These are phyloP conservation scores for Cystobasidium slooffiae DNA, from an alignment of 1,284 basidiomycete species.

Conservation along the genomic window DNA sequence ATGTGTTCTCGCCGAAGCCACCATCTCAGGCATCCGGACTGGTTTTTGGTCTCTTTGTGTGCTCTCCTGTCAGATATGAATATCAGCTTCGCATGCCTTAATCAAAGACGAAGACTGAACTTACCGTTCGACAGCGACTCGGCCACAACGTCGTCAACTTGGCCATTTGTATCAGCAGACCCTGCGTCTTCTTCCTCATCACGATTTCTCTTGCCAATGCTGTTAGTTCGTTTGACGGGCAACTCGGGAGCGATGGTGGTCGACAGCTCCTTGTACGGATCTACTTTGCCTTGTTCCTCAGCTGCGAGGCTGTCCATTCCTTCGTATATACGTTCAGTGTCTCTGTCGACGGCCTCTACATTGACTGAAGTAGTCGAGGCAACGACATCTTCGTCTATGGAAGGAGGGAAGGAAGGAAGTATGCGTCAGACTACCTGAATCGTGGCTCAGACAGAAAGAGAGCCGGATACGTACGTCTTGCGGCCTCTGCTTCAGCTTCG, in stretches of 20 bases:
- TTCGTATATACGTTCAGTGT: constrained; percentile 14
- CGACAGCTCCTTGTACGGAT: not conserved
- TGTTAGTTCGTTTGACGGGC: not conserved
- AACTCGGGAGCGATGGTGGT: not conserved
- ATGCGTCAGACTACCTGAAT: not conserved
- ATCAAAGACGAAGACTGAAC: no score
- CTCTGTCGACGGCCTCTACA: constrained; percentile 17
- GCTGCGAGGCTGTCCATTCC: constrained; percentile 10
- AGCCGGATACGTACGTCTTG: constrained; percentile 7
- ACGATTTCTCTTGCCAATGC: not conserved
- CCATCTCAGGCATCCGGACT: not conserved
- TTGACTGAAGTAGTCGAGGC: constrained; percentile 14
- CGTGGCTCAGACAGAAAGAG: not conserved
- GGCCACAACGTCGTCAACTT: not conserved
- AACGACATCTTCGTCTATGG: not conserved
- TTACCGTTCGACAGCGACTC: no score
- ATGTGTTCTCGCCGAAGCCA: no score
- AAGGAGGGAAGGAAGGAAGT: not conserved
- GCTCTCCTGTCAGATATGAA: not conserved
- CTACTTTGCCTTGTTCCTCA: constrained; percentile 25
- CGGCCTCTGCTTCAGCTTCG: constrained; percentile 26
- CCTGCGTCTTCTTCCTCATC: not conserved
- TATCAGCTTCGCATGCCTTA: not conserved
- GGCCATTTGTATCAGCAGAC: not conserved
- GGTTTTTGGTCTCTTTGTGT: not conserved